Percentiles rank a stretch among this genome's conserved stretches.
Evolutionary conservation across 441 rosid species (phyloP).

Genomic region (Euphorbia celastroides): DNA sequence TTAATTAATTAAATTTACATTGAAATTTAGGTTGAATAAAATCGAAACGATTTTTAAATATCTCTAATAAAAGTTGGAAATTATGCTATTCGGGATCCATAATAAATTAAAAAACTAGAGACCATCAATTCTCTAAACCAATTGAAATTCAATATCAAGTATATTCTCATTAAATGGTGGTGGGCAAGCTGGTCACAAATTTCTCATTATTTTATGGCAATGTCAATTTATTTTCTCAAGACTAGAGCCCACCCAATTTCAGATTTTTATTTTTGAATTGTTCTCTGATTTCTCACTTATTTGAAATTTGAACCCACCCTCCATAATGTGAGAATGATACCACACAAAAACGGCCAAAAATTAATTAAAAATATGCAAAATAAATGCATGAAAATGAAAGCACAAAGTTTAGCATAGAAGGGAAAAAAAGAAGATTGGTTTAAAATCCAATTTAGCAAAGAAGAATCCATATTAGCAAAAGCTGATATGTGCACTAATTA

Average conservation of each 20-base stretch:
- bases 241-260: neutral
- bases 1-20: neutral
- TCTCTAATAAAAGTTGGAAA: neutral
- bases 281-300: neutral
- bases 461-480: neutral
- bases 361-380: neutral
- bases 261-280: neutral
- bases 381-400: neutral
- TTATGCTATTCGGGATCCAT: neutral
- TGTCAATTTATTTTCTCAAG: neutral
- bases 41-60: neutral
- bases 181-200: neutral
- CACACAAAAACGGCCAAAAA: neutral
- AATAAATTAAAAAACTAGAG: neutral
- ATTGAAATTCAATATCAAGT: neutral
- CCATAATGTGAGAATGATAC: neutral
- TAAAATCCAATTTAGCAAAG: neutral
- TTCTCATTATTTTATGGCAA: neutral
- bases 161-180: neutral
- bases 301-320: conserved; percentile 1
- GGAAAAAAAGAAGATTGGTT: neutral
- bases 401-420: neutral
- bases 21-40: neutral
- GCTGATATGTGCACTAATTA: conserved; percentile 15
- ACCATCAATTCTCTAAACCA: neutral